Percentiles rank a stretch among this genome's conserved stretches.
Conservation (phyloP, 768 basidiomycete genomes). For the Clitopilus passeckerianus region DNA sequence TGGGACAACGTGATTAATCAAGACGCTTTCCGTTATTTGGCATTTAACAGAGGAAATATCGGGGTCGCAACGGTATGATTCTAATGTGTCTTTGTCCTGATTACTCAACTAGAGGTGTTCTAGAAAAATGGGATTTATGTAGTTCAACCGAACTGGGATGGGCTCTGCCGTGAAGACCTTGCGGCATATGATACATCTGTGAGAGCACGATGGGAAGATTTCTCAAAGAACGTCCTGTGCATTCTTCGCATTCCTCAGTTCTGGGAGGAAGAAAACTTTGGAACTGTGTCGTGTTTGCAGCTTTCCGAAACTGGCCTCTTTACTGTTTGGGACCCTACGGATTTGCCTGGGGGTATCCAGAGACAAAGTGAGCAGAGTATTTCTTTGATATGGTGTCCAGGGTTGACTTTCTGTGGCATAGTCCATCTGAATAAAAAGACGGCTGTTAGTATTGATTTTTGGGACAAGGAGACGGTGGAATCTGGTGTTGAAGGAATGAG, state of each 20-base stretch:
- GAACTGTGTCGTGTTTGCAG: slow-evolving; percentile 45
- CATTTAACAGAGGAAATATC: slow-evolving; percentile 39
- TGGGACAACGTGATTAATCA: slow-evolving; percentile 3
- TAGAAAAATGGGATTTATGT: slow-evolving; percentile 26
- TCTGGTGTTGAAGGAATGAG: too few relatives aligned
- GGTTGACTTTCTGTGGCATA: neutral
- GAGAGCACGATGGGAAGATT: neutral
- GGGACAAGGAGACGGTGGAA: neutral
- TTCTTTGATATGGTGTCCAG: neutral
- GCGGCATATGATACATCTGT: neutral
- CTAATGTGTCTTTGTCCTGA: neutral
- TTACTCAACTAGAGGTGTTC: slow-evolving; percentile 7
- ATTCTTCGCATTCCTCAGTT: slow-evolving; percentile 26
- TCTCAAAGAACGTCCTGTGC: slow-evolving; percentile 10
- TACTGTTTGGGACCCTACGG: slow-evolving; percentile 36
- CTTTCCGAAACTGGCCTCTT: slow-evolving; percentile 50
- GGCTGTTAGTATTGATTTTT: neutral
- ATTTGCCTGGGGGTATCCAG: neutral
- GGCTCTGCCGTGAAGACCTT: neutral
- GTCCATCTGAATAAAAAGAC: neutral
- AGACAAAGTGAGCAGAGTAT: neutral
- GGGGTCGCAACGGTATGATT: slow-evolving; percentile 42
- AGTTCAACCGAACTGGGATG: slow-evolving; percentile 19
- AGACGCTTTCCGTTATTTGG: slow-evolving; percentile 38
- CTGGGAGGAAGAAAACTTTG: slow-evolving; percentile 20